These are phyloP conservation scores for Beta vulgaris DNA, from an alignment of 148 eudicot genomes.

Conservation along the genomic window DNA sequence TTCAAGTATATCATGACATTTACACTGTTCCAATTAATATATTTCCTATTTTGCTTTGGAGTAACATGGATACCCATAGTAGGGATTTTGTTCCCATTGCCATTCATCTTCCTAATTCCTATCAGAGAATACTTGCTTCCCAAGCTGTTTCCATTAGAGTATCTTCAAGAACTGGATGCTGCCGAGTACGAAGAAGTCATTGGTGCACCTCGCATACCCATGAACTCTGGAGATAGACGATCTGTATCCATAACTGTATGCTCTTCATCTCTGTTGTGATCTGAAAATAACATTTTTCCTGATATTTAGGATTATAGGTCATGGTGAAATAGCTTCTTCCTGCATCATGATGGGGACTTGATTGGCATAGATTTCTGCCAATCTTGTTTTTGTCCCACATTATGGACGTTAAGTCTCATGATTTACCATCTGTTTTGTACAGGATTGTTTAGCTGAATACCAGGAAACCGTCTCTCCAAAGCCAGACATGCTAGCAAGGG, in stretches of 20 bases:
- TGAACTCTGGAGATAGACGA: conserved; percentile 23
- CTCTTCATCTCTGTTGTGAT: neutral
- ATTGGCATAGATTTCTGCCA: too few relatives aligned
- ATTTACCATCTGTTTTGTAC: neutral
- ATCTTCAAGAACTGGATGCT: conserved; percentile 65
- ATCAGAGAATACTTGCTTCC: conserved; percentile 54
- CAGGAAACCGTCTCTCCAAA: conserved; percentile 29
- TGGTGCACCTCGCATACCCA: conserved; percentile 37
- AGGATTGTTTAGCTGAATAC: conserved; percentile 35
- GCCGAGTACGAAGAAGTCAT: conserved; percentile 67
- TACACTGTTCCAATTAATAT: conserved; percentile 51
- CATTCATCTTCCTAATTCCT: conserved; percentile 56
- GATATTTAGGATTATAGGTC: too few relatives aligned
- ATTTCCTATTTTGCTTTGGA: conserved; percentile 63
- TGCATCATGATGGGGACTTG: too few relatives aligned
- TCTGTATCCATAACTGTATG: conserved; percentile 39
- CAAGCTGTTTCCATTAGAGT: conserved; percentile 40
- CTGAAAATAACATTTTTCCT: too few relatives aligned
- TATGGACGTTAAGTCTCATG: neutral
- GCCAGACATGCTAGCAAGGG: conserved; percentile 14
- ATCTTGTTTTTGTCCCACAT: too few relatives aligned
- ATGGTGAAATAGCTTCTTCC: too few relatives aligned
- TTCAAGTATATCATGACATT: conserved; percentile 56
- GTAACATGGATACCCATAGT: conserved; percentile 70
- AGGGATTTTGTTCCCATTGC: conserved; percentile 64